Evolutionary conservation across 202 grass and related monocot species (phyloP).

Genomic region (Setaria italica): DNA sequence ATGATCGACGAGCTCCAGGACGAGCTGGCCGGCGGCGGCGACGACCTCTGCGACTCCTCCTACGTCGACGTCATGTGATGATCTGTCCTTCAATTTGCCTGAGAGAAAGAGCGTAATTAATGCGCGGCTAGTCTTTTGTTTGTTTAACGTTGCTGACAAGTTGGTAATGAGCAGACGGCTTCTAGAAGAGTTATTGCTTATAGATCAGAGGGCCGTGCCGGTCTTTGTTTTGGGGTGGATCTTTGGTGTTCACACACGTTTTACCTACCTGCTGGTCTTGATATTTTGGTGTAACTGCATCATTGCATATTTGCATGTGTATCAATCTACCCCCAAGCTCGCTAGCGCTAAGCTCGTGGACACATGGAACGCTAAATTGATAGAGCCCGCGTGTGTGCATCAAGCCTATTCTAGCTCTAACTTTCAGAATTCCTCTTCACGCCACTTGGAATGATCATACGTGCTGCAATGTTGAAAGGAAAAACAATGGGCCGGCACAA

Average conservation of each 20-base stretch:
- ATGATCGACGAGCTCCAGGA: slow-evolving; percentile 47
- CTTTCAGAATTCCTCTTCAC: neutral
- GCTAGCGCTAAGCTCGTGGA: too few relatives aligned
- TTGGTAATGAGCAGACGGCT: neutral
- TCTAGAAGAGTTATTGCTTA: neutral
- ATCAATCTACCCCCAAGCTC: too few relatives aligned
- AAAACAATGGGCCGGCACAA: too few relatives aligned
- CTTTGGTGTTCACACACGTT: neutral
- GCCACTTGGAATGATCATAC: too few relatives aligned
- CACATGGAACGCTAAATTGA: neutral
- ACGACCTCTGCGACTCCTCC: slow-evolving; percentile 43
- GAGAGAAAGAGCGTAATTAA: neutral
- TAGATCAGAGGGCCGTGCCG: neutral
- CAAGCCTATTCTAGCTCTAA: neutral
- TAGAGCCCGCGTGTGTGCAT: neutral
- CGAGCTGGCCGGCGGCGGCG: neutral
- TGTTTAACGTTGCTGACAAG: too few relatives aligned
- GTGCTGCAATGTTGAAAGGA: neutral
- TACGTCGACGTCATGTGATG: slow-evolving; percentile 68
- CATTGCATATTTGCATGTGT: neutral
- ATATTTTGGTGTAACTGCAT: neutral
- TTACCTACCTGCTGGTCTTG: neutral
- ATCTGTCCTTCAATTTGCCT: neutral
- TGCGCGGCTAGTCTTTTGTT: neutral
- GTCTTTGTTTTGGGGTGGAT: neutral